Conservation (phyloP, 345 rosid species). For the Gynandropsis gynandra region DNA sequence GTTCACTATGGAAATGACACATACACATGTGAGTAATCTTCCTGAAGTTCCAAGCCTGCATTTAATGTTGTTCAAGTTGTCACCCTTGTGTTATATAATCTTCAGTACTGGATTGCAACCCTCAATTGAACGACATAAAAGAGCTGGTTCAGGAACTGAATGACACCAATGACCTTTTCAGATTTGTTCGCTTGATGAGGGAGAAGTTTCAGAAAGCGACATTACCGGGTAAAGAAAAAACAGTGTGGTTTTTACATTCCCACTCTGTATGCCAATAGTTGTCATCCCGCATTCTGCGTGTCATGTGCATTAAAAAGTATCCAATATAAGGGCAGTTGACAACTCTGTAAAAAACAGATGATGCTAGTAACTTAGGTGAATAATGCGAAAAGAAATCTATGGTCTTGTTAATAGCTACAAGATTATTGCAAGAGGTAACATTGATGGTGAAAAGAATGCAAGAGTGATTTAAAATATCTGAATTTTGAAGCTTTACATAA, state of each 20-base stretch:
- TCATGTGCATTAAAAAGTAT: no score
- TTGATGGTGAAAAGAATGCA: not conserved
- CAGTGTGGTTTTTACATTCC: conserved; percentile 2
- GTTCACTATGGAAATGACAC: conserved; percentile 60
- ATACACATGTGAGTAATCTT: conserved; percentile 52
- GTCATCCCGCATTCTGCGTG: no score
- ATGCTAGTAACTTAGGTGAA: not conserved
- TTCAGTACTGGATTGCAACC: conserved; percentile 79
- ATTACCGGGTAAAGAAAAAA: conserved; percentile 35
- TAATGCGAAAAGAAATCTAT: not conserved
- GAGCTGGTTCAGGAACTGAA: conserved; percentile 71
- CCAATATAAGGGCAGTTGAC: not conserved
- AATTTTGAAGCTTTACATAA: not conserved
- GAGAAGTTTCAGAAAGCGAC: conserved; percentile 63
- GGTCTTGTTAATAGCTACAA: not conserved
- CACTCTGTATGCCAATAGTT: no score
- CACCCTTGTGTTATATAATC: conserved; percentile 17
- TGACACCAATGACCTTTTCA: conserved; percentile 69
- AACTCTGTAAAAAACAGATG: not conserved
- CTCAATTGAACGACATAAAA: conserved; percentile 41
- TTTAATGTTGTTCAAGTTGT: conserved; percentile 1
- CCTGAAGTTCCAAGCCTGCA: conserved; percentile 1
- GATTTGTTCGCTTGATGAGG: conserved; percentile 80
- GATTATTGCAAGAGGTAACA: not conserved
- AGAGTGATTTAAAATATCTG: not conserved